Evolutionary conservation across 1,284 basidiomycete species (phyloP).

Genomic region (Trichosporon sp.): DNA sequence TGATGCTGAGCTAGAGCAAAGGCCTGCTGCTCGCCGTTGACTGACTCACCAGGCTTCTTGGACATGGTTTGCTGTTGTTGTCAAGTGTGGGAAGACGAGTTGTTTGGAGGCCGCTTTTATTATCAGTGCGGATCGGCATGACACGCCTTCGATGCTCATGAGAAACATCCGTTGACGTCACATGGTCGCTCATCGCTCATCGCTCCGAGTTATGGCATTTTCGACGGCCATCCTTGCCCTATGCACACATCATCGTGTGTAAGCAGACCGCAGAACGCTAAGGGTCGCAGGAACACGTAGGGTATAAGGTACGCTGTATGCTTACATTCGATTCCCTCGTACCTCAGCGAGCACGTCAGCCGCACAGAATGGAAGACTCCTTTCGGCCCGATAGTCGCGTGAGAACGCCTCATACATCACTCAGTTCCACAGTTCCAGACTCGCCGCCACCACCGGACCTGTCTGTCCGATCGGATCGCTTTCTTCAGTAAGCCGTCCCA

Average conservation of each 20-base stretch:
- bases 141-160: neutral
- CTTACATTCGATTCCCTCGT: neutral
- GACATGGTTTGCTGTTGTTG: neutral
- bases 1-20: neutral
- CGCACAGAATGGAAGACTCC: no score
- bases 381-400: neutral
- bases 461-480: neutral
- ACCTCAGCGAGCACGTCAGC: neutral
- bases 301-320: neutral
- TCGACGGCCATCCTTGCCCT: neutral
- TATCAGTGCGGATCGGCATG: neutral
- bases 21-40: neutral
- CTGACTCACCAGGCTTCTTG: slow-evolving; percentile 5
- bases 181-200: neutral
- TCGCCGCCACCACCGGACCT: neutral
- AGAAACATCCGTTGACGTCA: slow-evolving; percentile 15
- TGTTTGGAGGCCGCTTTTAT: neutral
- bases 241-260: neutral
- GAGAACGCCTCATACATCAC: neutral
- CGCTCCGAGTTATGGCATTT: neutral
- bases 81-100: neutral
- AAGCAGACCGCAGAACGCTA: neutral
- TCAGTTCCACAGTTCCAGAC: neutral
- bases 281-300: neutral
- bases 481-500: neutral